A percentile compares a stretch with the other conserved stretches of the same genome.
phyloP scores from a whole-genome alignment of 768 basidiomycete species.

The Boletales sp. region DNA sequence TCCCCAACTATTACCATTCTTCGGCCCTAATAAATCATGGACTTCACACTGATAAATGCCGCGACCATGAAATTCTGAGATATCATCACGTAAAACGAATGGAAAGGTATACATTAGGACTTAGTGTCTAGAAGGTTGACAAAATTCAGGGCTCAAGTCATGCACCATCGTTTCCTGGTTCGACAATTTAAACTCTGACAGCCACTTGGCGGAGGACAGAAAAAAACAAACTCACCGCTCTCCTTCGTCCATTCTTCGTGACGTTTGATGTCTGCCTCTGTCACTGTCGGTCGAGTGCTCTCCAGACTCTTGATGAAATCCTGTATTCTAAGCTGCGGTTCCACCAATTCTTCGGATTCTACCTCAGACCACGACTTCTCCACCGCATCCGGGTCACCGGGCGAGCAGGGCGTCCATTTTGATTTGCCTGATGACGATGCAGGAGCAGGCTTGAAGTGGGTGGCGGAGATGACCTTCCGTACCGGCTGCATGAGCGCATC shows the following conservation, averaged over 20 bases:
- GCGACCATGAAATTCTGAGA: constrained; percentile 10
- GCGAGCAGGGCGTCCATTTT: constrained; percentile 96
- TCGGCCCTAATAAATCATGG: neutral
- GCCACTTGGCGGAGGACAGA: too few relatives aligned
- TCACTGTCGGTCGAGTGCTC: constrained; percentile 83
- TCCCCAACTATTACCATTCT: constrained; percentile 15
- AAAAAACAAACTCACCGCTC: constrained; percentile 56
- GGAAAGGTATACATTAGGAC: constrained; percentile 20
- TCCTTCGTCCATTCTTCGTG: constrained; percentile 86
- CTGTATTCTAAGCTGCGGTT: constrained; percentile 71
- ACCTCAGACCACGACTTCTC: constrained; percentile 92
- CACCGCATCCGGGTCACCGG: constrained; percentile 78
- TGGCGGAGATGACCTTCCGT: constrained; percentile 91
- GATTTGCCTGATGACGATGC: constrained; percentile 22
- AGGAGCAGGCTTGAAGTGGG: constrained; percentile 78
- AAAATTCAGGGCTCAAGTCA: constrained; percentile 7
- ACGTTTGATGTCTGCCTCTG: constrained; percentile 77
- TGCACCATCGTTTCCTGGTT: constrained; percentile 31
- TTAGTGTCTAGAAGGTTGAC: neutral
- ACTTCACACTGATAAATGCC: too few relatives aligned
- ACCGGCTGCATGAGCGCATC: constrained; percentile 99
- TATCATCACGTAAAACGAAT: constrained; percentile 4
- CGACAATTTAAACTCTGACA: neutral
- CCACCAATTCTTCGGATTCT: constrained; percentile 83
- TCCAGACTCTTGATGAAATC: constrained; percentile 84